Base-by-base conservation (phyloP, 2,329 filamentous ascomycete genomes). In the Lecanicillium sp. region DNA sequence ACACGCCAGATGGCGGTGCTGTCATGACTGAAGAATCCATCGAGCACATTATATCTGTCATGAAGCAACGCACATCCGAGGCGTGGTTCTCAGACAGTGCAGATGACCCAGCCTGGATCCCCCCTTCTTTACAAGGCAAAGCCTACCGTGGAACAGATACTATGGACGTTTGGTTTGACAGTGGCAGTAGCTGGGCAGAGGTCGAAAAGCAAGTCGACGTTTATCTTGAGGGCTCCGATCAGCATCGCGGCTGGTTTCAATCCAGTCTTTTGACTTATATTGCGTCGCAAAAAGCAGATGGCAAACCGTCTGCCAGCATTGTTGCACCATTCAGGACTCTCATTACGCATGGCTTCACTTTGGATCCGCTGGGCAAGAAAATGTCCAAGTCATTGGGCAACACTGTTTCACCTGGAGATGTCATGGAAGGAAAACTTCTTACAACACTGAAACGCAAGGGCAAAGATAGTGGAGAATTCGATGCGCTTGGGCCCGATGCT, bases 81-180 rank as follows among this genome's bases (percentile, higher is more conserved):
- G 81, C 88, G 2, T 98, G 92, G 92, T 98, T 92, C 80, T 85
- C 84, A 1, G 90, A 96, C 55, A 67, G 74, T 12, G 65, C 71
- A 2, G 74, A 89, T 44, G 88, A 96, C 37, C 64, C 72, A 17
- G 76, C 75, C 1, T 98, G 90, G 90, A 70, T 94, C 22, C 78
- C 80, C 2, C 60, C 75, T 5, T 72, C 75, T 9, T 65, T 95
- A 2, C 64, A 70, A 12, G 67, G 68, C 8, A 55, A 64, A 5
- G 92, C 83, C 54, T 68, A 74, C 34, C 82, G 92, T 45, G 90
- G 90, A 12, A 85, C 71, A 31, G 92, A 98, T 53, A 98, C 92
- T 0, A 98, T 98, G 92, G 92, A 98, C 58, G 92, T 98, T 9
- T 98, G 92, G 92, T 98, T 98, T 51, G 92, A 98, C 58, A 96